phyloP scores from a whole-genome alignment of 345 rosid species.

The Citrus sp. region DNA sequence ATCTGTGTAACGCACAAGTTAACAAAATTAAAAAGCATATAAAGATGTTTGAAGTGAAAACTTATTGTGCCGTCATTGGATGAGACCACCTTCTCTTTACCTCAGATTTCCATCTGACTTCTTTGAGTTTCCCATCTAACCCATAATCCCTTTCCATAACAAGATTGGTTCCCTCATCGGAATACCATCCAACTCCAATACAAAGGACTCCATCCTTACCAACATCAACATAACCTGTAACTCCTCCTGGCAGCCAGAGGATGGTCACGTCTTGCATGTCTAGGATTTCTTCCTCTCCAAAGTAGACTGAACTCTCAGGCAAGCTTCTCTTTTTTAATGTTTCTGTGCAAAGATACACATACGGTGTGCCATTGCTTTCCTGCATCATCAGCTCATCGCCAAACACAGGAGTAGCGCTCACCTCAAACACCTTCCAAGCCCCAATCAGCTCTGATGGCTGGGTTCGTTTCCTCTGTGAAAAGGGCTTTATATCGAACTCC shows the following conservation, averaged over 20 bases:
- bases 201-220: conserved; percentile 71
- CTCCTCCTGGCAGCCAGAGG: conserved; percentile 88
- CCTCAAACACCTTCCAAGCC: conserved; percentile 93
- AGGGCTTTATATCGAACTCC: conserved; percentile 56
- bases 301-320: conserved; percentile 57
- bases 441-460: conserved; percentile 75
- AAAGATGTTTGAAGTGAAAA: background rate
- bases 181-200: conserved; percentile 88
- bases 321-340: conserved; percentile 69
- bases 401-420: conserved; percentile 73
- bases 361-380: conserved; percentile 38
- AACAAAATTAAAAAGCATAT: background rate
- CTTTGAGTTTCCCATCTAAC: conserved; percentile 72
- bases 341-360: conserved; percentile 79
- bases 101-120: conserved; percentile 78
- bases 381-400: conserved; percentile 39
- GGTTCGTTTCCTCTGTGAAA: conserved; percentile 68
- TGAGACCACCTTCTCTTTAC: conserved; percentile 76
- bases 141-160: conserved; percentile 93
- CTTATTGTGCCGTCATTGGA: conserved; percentile 23
- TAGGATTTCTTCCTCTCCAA: conserved; percentile 77
- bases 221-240: conserved; percentile 70
- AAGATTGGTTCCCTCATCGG: conserved; percentile 84
- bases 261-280: conserved; percentile 73
- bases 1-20: background rate